Conservation (phyloP, 371 early-diverging fungal genomes). For the Mucor mucedo region DNA sequence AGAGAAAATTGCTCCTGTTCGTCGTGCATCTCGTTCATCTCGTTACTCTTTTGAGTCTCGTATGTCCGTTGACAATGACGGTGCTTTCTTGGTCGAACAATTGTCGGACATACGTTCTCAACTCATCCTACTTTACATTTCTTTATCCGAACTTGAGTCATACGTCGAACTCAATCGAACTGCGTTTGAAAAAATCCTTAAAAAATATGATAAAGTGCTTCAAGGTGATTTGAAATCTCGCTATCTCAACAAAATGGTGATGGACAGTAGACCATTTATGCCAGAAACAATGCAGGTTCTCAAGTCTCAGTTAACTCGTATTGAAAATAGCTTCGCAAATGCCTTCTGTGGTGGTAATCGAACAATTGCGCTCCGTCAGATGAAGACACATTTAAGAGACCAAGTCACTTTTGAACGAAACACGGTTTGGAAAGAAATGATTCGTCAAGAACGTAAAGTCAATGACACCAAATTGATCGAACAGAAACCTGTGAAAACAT, state of each 20-base stretch:
- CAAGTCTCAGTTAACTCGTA: constrained; percentile 54
- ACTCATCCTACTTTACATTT: constrained; percentile 70
- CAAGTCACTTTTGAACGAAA: constrained; percentile 81
- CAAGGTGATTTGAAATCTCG: constrained; percentile 49
- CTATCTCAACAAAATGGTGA: constrained; percentile 69
- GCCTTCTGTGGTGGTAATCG: constrained; percentile 60
- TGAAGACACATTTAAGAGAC: constrained; percentile 72
- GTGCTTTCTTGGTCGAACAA: constrained; percentile 29
- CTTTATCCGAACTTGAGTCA: constrained; percentile 83
- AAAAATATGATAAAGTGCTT: constrained; percentile 95
- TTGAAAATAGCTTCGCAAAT: constrained; percentile 69
- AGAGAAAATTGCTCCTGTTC: constrained; percentile 18
- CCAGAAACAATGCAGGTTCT: constrained; percentile 53
- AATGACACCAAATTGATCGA: constrained; percentile 55
- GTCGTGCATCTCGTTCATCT: constrained; percentile 21
- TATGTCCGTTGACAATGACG: constrained; percentile 23
- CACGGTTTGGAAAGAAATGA: constrained; percentile 85
- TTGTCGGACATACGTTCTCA: constrained; percentile 43
- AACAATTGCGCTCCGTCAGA: constrained; percentile 63
- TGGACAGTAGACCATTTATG: constrained; percentile 64
- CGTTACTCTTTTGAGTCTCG: constrained; percentile 30
- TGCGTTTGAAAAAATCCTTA: constrained; percentile 94
- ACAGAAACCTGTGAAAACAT: constrained; percentile 46
- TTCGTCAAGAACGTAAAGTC: constrained; percentile 71
- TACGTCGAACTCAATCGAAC: constrained; percentile 92